Evolutionary conservation across 257 asterid species (phyloP).

Genomic region (Orobanche coerulescens): DNA sequence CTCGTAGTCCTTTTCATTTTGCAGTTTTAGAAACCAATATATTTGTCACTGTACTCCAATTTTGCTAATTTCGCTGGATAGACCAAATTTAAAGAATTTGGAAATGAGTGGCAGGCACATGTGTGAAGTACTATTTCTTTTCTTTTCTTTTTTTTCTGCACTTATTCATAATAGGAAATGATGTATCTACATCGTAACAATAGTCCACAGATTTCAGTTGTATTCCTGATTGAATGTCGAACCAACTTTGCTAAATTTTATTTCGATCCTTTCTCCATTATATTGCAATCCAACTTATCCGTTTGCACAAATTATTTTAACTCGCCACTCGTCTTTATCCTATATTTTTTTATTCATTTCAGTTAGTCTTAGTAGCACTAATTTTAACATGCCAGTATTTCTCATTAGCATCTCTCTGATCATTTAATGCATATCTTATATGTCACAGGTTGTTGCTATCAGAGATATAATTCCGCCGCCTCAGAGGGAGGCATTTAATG

Average conservation of each 20-base stretch:
- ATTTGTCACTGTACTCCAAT: not conserved
- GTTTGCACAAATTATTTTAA: not conserved
- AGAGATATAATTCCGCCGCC: slow-evolving; percentile 95
- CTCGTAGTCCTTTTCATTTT: not conserved
- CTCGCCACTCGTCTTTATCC: not conserved
- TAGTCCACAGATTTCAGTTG: not conserved
- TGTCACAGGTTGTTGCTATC: slow-evolving; percentile 79
- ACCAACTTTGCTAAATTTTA: not conserved
- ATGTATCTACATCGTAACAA: not conserved
- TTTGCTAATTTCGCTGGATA: no score
- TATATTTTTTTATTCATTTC: not conserved
- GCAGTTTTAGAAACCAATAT: not conserved
- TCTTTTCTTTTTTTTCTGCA: not conserved
- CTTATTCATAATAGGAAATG: not conserved
- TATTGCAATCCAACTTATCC: not conserved
- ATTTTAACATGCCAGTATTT: not conserved
- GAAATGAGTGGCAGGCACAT: not conserved
- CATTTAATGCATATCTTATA: slow-evolving; percentile 20
- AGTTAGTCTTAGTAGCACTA: not conserved
- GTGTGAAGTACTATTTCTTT: not conserved
- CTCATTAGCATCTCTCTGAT: not conserved
- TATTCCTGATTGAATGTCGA: not conserved
- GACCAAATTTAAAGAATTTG: no score
- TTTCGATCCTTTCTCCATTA: not conserved
- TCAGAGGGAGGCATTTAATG: slow-evolving; percentile 74